Conservation (phyloP, 129 eudicot species). For the Heracleum sosnowskyi region DNA sequence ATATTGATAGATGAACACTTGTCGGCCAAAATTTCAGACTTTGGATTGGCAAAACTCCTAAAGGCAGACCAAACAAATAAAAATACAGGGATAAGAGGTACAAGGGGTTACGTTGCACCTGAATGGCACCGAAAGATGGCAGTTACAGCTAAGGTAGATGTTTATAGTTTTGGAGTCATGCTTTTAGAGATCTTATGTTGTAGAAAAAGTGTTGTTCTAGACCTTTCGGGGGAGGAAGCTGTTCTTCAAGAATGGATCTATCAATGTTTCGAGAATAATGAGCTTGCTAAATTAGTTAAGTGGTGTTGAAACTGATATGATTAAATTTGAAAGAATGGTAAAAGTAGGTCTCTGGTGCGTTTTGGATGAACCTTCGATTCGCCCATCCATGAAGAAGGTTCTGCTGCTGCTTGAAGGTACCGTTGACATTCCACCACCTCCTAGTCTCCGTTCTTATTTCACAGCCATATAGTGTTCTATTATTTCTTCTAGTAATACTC, state of each 20-base stretch:
- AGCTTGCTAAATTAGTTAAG: not conserved
- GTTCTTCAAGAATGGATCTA: not conserved
- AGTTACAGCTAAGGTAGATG: not conserved
- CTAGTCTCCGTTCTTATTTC: too few relatives aligned
- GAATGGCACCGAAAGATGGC: constrained; percentile 2
- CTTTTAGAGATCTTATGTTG: constrained; percentile 2
- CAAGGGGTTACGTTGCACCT: constrained; percentile 4
- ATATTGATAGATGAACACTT: not conserved
- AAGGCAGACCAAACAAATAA: not conserved
- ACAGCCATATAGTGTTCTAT: too few relatives aligned
- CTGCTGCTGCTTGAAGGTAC: too few relatives aligned
- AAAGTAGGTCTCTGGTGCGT: too few relatives aligned
- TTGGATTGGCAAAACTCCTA: constrained; percentile 3
- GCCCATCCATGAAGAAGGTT: too few relatives aligned
- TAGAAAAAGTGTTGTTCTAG: not conserved
- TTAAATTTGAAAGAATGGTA: too few relatives aligned
- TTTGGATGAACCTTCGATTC: too few relatives aligned
- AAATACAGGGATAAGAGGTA: not conserved
- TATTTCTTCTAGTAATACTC: too few relatives aligned
- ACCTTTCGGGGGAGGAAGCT: not conserved
- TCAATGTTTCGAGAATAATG: not conserved
- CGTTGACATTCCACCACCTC: too few relatives aligned
- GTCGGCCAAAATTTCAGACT: not conserved
- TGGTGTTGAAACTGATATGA: not conserved
- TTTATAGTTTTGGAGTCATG: constrained; percentile 5